A percentile compares a stretch with the other conserved stretches of the same genome.
Evolutionary conservation across 176 grass and related monocot species (phyloP).

Genomic region (Eremochloa ophiuroides): DNA sequence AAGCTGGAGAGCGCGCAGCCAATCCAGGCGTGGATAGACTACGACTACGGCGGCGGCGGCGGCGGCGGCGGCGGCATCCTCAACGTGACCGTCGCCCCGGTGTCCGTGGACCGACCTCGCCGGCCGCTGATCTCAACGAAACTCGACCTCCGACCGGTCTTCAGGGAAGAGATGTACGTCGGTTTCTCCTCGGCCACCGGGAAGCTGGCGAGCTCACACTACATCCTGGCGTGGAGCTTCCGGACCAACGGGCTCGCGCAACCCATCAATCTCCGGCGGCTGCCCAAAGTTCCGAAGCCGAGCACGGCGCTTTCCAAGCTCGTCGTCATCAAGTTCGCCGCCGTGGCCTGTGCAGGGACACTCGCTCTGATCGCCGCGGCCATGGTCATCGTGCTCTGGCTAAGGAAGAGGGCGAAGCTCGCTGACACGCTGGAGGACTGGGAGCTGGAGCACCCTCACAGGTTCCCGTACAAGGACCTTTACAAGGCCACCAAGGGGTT

Average conservation of each 20-base stretch:
- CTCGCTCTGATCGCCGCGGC: not conserved
- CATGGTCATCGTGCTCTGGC: not conserved
- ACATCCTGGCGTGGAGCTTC: constrained; percentile 2
- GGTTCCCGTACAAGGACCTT: constrained; percentile 5
- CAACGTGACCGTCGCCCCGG: constrained; percentile 24
- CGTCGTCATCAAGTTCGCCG: not conserved
- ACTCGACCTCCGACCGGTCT: not conserved
- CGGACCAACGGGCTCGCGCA: not conserved
- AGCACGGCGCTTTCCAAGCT: not conserved
- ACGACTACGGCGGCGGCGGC: not conserved
- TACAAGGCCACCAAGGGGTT: not conserved
- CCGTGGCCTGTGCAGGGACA: not conserved
- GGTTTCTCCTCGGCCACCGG: not conserved
- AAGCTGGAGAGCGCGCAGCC: not conserved
- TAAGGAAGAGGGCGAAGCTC: not conserved
- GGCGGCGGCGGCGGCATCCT: not conserved
- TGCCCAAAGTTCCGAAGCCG: not conserved
- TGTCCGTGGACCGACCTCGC: not conserved
- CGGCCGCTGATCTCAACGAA: not conserved
- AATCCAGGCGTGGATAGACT: constrained; percentile 40
- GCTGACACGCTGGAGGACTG: not conserved
- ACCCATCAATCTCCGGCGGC: not conserved
- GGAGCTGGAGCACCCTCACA: constrained; percentile 7
- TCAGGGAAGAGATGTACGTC: not conserved
- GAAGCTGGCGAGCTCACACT: constrained; percentile 1